Evolutionary conservation across 1,284 basidiomycete genomes (phyloP).

Genomic region (Uromyces viciae-fabae): DNA sequence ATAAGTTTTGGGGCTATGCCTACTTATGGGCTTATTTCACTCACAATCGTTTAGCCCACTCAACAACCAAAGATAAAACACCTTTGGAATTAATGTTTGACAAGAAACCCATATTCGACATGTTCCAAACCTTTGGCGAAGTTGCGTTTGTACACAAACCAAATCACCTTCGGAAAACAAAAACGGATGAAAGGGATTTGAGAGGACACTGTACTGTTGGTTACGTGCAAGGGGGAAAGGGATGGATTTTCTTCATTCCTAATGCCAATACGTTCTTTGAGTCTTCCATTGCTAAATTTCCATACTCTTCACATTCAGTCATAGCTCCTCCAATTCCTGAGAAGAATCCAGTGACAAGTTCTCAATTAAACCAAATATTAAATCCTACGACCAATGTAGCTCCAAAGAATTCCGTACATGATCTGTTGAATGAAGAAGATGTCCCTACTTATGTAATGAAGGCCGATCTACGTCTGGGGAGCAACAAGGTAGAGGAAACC

Average conservation of each 20-base stretch:
- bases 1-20: not conserved
- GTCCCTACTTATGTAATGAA: not conserved
- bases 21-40: not conserved
- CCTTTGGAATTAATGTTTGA: not conserved
- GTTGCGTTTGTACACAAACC: not conserved
- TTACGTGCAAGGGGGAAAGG: slow-evolving; percentile 10
- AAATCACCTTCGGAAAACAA: not conserved
- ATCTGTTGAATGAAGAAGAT: not conserved
- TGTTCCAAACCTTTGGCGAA: not conserved
- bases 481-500: not conserved
- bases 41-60: not conserved
- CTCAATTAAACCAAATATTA: not conserved
- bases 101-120: not conserved
- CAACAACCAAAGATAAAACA: not conserved
- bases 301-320: not conserved
- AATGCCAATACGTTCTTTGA: not conserved
- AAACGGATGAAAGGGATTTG: not conserved
- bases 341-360: not conserved
- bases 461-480: not conserved
- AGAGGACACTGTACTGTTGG: not conserved
- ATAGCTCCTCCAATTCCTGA: not conserved
- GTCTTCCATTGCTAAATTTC: not conserved
- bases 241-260: slow-evolving; percentile 5
- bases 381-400: too few relatives aligned
- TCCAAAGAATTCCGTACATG: not conserved